Conservation (phyloP, 352 stramenopile species). For the Globisporangium spiculum region DNA sequence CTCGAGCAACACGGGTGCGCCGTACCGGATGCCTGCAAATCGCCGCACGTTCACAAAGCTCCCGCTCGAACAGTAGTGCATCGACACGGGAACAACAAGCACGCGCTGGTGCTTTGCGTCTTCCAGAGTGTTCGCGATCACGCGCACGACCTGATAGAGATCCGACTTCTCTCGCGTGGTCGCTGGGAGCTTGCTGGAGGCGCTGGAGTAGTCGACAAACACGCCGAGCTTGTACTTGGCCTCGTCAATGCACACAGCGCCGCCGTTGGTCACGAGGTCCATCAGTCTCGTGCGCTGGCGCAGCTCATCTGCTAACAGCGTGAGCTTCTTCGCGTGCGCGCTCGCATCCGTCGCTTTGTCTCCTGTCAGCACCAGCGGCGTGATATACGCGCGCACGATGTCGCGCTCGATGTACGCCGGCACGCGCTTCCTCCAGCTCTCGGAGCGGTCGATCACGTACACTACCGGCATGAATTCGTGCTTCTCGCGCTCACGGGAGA, state of each 20-base stretch:
- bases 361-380: constrained; percentile 31
- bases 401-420: constrained; percentile 44
- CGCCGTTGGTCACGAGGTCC: constrained; percentile 21
- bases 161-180: constrained; percentile 32
- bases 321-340: constrained; percentile 28
- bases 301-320: constrained; percentile 31
- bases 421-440: constrained; percentile 47
- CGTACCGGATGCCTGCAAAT: constrained; percentile 59
- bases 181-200: not conserved
- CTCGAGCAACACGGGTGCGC: constrained; percentile 60
- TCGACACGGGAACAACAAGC: constrained; percentile 55
- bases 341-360: constrained; percentile 1
- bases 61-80: constrained; percentile 59
- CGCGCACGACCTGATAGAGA: constrained; percentile 49
- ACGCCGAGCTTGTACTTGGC: constrained; percentile 61
- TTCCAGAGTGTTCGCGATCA: constrained; percentile 46
- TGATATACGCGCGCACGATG: constrained; percentile 60
- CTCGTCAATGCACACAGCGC: constrained; percentile 37
- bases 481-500: constrained; percentile 65
- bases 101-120: constrained; percentile 37
- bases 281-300: constrained; percentile 45
- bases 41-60: constrained; percentile 44
- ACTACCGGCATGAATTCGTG: constrained; percentile 79
- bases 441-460: constrained; percentile 64
- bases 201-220: constrained; percentile 43